Evolutionary conservation across 305 asterid genomes (phyloP).

Genomic region (Stenogyne calaminthoides): DNA sequence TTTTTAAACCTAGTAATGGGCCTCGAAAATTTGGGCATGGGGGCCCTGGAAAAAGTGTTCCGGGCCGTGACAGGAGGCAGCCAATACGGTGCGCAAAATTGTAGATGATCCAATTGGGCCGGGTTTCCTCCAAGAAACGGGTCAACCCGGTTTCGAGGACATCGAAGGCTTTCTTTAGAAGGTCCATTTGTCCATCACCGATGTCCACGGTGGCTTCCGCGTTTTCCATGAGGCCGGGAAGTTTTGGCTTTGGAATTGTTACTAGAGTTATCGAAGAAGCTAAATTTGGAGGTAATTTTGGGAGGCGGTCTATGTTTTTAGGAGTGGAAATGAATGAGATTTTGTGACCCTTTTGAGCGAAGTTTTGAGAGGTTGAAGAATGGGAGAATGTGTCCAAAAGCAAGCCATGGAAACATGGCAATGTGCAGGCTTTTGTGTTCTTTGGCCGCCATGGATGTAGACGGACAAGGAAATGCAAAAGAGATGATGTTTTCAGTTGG

Average conservation of each 20-base stretch:
- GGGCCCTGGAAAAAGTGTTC: too few relatives aligned
- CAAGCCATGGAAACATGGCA: conserved; percentile 47
- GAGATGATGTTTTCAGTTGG: too few relatives aligned
- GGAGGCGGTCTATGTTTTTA: conserved; percentile 59
- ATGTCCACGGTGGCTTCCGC: conserved; percentile 54
- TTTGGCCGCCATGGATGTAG: conserved; percentile 24
- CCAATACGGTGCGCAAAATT: conserved; percentile 50
- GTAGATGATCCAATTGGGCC: conserved; percentile 47
- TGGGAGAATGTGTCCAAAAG: conserved; percentile 66
- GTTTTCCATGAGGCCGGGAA: conserved; percentile 36
- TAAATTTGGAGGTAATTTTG: conserved; percentile 38
- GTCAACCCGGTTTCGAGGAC: conserved; percentile 36
- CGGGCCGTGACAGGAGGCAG: conserved; percentile 38
- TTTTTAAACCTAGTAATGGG: too few relatives aligned
- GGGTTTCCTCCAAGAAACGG: conserved; percentile 36
- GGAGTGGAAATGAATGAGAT: conserved; percentile 55
- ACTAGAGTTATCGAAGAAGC: conserved; percentile 25
- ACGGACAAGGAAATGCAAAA: too few relatives aligned
- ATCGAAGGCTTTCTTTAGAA: conserved; percentile 53
- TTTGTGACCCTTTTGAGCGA: conserved; percentile 46
- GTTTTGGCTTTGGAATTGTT: conserved; percentile 33
- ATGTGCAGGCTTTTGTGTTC: conserved; percentile 18
- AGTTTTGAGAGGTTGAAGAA: conserved; percentile 45
- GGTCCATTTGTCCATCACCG: conserved; percentile 27
- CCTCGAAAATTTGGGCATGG: too few relatives aligned